Evolutionary conservation across 2,329 filamentous ascomycete species (phyloP).

Genomic region (Ophiostoma pallidulum): DNA sequence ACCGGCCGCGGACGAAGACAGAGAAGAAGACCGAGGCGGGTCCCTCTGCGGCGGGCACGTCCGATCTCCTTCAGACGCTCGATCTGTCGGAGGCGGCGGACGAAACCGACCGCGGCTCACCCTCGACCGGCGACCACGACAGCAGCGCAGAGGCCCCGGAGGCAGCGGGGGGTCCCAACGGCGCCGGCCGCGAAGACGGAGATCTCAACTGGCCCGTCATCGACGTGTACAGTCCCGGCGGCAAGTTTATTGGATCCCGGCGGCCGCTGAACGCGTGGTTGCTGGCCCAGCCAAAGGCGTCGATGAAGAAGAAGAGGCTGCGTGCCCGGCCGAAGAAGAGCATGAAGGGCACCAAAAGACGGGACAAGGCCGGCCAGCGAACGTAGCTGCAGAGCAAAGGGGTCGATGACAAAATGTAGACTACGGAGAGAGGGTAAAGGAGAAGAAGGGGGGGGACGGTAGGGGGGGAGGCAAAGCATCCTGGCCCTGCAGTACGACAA

Average conservation of each 20-base stretch:
- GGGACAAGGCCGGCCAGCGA: slow-evolving; percentile 11
- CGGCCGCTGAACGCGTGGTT: slow-evolving; percentile 64
- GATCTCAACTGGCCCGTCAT: slow-evolving; percentile 55
- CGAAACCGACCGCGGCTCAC: neutral
- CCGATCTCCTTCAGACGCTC: slow-evolving; percentile 19
- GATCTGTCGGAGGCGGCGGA: slow-evolving; percentile 22
- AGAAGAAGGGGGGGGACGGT: no score
- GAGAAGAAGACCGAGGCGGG: neutral
- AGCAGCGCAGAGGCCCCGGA: neutral
- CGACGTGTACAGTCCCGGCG: slow-evolving; percentile 77
- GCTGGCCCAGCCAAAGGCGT: slow-evolving; percentile 42
- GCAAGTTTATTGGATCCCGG: slow-evolving; percentile 63
- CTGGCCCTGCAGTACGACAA: neutral
- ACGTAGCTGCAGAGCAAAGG: neutral
- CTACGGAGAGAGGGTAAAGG: no score
- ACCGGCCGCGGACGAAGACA: slow-evolving; percentile 15
- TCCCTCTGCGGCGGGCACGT: neutral
- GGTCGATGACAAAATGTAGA: no score
- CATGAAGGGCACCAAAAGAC: slow-evolving; percentile 20
- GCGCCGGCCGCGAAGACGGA: slow-evolving; percentile 9
- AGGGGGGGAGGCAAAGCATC: no score
- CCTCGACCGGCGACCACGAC: no score
- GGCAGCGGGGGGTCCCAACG: neutral
- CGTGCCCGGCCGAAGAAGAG: slow-evolving; percentile 15
- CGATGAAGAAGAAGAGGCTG: slow-evolving; percentile 20